Conservation (phyloP, 2,329 filamentous ascomycete genomes). For the Knoxdaviesia proteae region DNA sequence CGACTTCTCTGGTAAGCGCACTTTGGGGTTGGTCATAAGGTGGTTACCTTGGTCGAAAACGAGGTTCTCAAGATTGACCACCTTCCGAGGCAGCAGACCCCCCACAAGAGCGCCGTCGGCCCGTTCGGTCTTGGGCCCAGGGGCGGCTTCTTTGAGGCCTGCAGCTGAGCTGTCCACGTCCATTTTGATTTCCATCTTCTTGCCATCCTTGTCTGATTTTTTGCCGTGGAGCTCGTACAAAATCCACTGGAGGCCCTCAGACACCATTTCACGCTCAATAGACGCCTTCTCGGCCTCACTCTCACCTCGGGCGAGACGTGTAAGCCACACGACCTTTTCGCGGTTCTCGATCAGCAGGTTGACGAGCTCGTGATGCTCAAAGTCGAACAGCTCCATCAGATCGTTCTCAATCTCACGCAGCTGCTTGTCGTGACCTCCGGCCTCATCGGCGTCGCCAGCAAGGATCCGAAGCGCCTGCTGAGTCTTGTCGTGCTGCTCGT, state of each 20-base stretch:
- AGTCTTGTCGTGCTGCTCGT: constrained; percentile 85
- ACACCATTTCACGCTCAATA: constrained; percentile 78
- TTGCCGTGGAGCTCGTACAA: constrained; percentile 74
- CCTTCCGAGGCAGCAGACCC: constrained; percentile 64
- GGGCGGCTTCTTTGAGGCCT: no score
- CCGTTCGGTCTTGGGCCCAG: constrained; percentile 31
- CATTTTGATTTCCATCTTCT: constrained; percentile 77
- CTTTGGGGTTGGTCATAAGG: constrained; percentile 97
- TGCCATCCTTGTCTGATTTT: constrained; percentile 34
- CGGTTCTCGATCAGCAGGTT: constrained; percentile 79
- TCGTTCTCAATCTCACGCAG: constrained; percentile 94
- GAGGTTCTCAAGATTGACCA: constrained; percentile 88
- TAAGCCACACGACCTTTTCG: constrained; percentile 91
- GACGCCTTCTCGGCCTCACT: constrained; percentile 54
- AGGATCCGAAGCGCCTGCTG: constrained; percentile 65
- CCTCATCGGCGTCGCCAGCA: constrained; percentile 48
- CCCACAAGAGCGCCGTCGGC: constrained; percentile 52
- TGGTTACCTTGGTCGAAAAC: constrained; percentile 97
- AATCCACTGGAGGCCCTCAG: constrained; percentile 69
- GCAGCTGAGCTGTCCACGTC: constrained; percentile 47
- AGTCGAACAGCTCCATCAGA: constrained; percentile 94
- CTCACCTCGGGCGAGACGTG: constrained; percentile 63
- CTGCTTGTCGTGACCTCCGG: constrained; percentile 60
- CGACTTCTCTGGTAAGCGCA: constrained; percentile 80
- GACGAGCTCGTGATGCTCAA: constrained; percentile 84